A percentile compares a stretch with the other conserved stretches of the same genome.
These are phyloP conservation scores for Asterella californica DNA, from an alignment of 225 moss, liverwort and hornwort genomes.

Conservation along the genomic window DNA sequence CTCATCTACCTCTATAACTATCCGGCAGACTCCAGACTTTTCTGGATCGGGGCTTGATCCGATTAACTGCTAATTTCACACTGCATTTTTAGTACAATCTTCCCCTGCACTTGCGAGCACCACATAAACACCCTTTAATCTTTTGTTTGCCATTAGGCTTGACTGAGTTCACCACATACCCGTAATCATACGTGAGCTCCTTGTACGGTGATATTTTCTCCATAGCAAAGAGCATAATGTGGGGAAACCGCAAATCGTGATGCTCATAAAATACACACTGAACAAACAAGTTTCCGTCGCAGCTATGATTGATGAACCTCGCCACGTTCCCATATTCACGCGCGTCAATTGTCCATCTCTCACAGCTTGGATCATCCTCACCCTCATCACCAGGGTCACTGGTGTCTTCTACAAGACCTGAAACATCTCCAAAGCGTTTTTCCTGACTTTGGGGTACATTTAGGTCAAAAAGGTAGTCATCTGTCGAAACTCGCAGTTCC, in stretches of 20 bases:
- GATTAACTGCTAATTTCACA: too few relatives aligned
- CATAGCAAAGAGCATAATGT: constrained; percentile 71
- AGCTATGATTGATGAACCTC: constrained; percentile 87
- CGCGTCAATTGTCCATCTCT: constrained; percentile 55
- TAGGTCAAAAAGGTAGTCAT: constrained; percentile 86
- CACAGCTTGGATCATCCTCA: constrained; percentile 20
- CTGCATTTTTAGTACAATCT: constrained; percentile 49
- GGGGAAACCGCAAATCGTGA: constrained; percentile 61
- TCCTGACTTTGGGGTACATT: constrained; percentile 33
- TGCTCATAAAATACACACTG: constrained; percentile 84
- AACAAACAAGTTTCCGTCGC: constrained; percentile 73
- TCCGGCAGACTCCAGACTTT: too few relatives aligned
- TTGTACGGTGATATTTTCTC: constrained; percentile 60
- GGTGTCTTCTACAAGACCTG: constrained; percentile 6
- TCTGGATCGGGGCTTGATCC: too few relatives aligned
- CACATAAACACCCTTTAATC: constrained; percentile 59
- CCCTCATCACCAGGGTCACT: not conserved
- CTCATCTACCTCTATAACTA: too few relatives aligned
- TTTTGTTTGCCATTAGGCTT: constrained; percentile 47
- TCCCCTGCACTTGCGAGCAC: constrained; percentile 45
- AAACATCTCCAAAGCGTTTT: constrained; percentile 32
- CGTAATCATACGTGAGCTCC: constrained; percentile 84
- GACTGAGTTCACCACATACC: constrained; percentile 52
- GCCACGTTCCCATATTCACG: constrained; percentile 60
- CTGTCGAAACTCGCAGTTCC: constrained; percentile 54